Evolutionary conservation across 441 rosid species (phyloP), one percentile per base, ranked within the genome.

Genomic region (Capsella rubella): DNA sequence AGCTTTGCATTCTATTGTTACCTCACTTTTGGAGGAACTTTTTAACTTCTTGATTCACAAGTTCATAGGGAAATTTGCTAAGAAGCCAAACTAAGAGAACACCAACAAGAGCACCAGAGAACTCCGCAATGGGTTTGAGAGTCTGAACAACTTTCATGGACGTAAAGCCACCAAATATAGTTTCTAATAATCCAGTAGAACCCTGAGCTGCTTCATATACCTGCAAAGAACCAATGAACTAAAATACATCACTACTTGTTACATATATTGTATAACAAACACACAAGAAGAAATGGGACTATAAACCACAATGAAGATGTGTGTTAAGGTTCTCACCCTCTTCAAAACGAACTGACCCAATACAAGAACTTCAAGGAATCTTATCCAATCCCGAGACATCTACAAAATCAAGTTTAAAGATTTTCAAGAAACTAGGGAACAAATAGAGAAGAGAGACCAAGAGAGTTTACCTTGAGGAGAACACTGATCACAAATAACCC

Each of bases 401-500:
- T 52, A 52, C n/a, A 25, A 51, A 51, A 51, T 8, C 53, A 49
- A 13, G 21, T 16, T 49, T 49, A 25, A 21, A 51, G 7, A 18
- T 50, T 50, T 50, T 18, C 6, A 52, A 25, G 56, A 3, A 21
- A 52, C n/a, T 12, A 5, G 27, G 32, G 14, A 52, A 52, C 56
- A 52, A 5, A n/a, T n/a, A 12, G n/a, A 52, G 56, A 25, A 52
- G 32, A 52, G n/a, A 21, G 25, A 21, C 25, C 25, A 21, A 21
- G 25, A 21, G 25, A 21, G 25, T 0, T 21, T 52, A 52, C 34
- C 31, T 52, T 52, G 56, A 52, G n/a, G 0, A 27, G 14, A 32
- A 52, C 32, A 52, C 56, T 52, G 56, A 52, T 52, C 8, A 27
- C 4, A 52, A 52, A 52, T 52, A 52, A 52, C 4, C 56, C 56